These are phyloP conservation scores for Emydomyces testavorans DNA, from an alignment of 2,329 filamentous ascomycete species.

Conservation along the genomic window DNA sequence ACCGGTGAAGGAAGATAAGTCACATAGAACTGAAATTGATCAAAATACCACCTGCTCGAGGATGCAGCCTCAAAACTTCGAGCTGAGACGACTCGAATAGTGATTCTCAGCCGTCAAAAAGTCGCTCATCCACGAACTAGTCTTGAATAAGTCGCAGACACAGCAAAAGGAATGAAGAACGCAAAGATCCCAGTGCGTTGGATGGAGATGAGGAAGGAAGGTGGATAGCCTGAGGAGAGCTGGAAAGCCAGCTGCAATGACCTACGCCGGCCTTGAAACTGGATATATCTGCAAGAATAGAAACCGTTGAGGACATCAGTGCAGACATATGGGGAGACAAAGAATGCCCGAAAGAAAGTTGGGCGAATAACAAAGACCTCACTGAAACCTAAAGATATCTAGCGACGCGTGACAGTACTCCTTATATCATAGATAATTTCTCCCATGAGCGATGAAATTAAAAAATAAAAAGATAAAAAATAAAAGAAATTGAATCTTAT, in stretches of 20 bases:
- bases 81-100: not conserved
- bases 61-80: not conserved
- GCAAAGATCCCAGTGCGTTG: not conserved
- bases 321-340: constrained; percentile 10
- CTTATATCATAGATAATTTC: constrained; percentile 9
- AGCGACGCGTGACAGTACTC: constrained; percentile 9
- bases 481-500: constrained; percentile 1
- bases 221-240: constrained; percentile 4
- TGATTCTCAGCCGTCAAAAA: not conserved
- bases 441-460: not conserved
- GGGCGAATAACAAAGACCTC: constrained; percentile 10
- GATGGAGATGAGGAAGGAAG: constrained; percentile 6
- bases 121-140: not conserved
- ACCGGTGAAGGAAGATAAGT: not conserved
- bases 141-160: not conserved
- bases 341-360: constrained; percentile 9
- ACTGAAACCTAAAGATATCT: constrained; percentile 10
- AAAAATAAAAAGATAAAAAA: not conserved
- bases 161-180: constrained; percentile 1
- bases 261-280: constrained; percentile 8
- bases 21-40: not conserved
- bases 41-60: not conserved
- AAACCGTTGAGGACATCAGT: constrained; percentile 9
- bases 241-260: not conserved
- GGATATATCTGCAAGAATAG: constrained; percentile 12